These are phyloP conservation scores for Entamoeba moshkovskii DNA, from an alignment of 208 protist species.

Conservation along the genomic window DNA sequence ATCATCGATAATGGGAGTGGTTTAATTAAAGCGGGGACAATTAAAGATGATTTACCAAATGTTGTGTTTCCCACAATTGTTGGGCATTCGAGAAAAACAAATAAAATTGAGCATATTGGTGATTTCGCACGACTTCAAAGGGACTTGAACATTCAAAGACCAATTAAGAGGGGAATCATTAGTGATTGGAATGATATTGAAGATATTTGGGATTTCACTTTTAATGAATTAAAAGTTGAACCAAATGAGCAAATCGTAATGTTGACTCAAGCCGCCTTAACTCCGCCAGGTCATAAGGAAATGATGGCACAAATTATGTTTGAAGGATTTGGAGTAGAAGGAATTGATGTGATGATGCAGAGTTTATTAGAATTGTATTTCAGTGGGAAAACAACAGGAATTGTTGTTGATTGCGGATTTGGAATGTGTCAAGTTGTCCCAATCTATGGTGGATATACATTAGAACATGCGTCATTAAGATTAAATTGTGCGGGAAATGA, in stretches of 20 bases:
- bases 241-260: conserved; percentile 58
- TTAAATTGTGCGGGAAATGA: neutral
- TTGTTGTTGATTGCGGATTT: conserved; percentile 91
- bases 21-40: conserved; percentile 79
- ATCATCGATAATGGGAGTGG: neutral
- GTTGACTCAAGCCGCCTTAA: conserved; percentile 85
- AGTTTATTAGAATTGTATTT: conserved; percentile 80
- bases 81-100: conserved; percentile 59
- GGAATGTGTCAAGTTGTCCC: conserved; percentile 89
- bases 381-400: conserved; percentile 78
- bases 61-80: conserved; percentile 69
- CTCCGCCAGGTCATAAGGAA: conserved; percentile 64
- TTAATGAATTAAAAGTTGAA: conserved; percentile 41
- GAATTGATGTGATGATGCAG: conserved; percentile 67
- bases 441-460: conserved; percentile 79
- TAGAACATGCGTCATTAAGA: conserved; percentile 41
- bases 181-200: conserved; percentile 83
- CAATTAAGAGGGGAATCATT: conserved; percentile 82
- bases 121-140: conserved; percentile 49
- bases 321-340: conserved; percentile 79
- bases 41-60: conserved; percentile 78
- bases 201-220: conserved; percentile 80
- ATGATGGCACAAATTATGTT: conserved; percentile 78
- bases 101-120: conserved; percentile 50
- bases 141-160: conserved; percentile 70